These are phyloP conservation scores for Lagerstroemia speciosa DNA, from an alignment of 345 rosid species.

Conservation along the genomic window DNA sequence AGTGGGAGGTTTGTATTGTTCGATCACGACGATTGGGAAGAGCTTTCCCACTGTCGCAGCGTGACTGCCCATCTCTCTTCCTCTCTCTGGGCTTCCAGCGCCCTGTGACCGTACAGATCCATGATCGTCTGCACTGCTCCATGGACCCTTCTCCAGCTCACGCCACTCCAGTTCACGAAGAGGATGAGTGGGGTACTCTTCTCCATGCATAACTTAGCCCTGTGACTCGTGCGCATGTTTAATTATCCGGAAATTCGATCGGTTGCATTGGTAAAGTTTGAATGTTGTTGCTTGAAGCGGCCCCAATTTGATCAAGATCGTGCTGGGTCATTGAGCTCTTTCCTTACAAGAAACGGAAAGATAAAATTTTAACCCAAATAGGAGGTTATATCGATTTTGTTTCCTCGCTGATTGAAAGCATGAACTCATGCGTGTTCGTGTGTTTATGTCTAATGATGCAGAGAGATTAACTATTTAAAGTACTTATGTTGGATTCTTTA, in stretches of 20 bases:
- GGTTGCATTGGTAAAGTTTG: background rate
- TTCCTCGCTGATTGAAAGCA: too few species aligned
- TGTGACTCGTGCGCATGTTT: slow-evolving; percentile 2
- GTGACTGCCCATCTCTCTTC: background rate
- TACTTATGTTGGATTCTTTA: too few species aligned
- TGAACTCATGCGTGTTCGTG: too few species aligned
- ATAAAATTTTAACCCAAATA: too few species aligned
- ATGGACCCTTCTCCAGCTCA: slow-evolving; percentile 61
- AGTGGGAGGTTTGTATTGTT: background rate
- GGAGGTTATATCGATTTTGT: too few species aligned
- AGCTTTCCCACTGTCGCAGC: background rate
- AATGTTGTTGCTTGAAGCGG: background rate
- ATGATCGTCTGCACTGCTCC: slow-evolving; percentile 46
- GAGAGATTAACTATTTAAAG: too few species aligned
- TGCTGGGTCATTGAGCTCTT: background rate
- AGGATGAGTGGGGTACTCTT: slow-evolving; percentile 77
- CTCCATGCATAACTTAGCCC: background rate
- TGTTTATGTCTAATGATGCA: too few species aligned
- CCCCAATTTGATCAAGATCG: background rate
- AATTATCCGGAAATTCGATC: background rate
- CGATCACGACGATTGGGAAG: slow-evolving; percentile 6
- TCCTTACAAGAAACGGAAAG: background rate
- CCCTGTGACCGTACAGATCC: slow-evolving; percentile 53
- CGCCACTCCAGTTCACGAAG: slow-evolving; percentile 42
- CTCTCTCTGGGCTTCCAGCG: slow-evolving; percentile 33